Evolutionary conservation across 176 grass and related monocot species (phyloP), one percentile per base, ranked within the genome.

Genomic region (Ampelocalamus luodianensis): DNA sequence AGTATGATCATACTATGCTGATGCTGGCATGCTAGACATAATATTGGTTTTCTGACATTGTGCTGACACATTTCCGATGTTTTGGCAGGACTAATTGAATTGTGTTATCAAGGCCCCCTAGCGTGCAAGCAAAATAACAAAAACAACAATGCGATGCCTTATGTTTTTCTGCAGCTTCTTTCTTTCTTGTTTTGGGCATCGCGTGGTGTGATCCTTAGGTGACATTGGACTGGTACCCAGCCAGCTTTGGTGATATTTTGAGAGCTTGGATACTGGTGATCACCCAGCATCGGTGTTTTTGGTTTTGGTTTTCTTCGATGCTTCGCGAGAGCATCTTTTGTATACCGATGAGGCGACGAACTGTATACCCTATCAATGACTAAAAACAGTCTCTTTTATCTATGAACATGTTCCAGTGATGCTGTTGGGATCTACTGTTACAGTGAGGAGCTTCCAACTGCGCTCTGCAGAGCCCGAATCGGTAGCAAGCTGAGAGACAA

Each of bases 21-120:
- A 61, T 27, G 27, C 42, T 71, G n/a, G 29, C 20, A 43, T 79
- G 29, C n/a, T 72, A 50, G 18, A 51, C 44, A 62, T 22, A 66
- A 36, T 63, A 6, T 15, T 71, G 18, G 13, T 71, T 45, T 71
- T 50, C 6, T 39, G 26, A 38, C 39, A 72, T 40, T 23, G 14
- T 14, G 16, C 76, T 86, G 55, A 79, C 49, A 59, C 48, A 76
- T 20, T 20, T 34, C 24, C 1, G 3, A 59, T 16, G 3, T 87
- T 75, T 36, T 55, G 60, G n/a, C 85, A 87, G 85, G 79, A 50
- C 16, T 82, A 44, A 72, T 3, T 59, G 22, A 72, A 38, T 62
- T 46, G 38, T 61, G 9, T 11, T 22, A 5, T 59, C 58, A 65
- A 72, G 39, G 5, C 14, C 36, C 36, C 5, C 10, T 18, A 70